These are phyloP conservation scores for Diaporthe destruens DNA, from an alignment of 2,329 filamentous ascomycete species.

Conservation along the genomic window DNA sequence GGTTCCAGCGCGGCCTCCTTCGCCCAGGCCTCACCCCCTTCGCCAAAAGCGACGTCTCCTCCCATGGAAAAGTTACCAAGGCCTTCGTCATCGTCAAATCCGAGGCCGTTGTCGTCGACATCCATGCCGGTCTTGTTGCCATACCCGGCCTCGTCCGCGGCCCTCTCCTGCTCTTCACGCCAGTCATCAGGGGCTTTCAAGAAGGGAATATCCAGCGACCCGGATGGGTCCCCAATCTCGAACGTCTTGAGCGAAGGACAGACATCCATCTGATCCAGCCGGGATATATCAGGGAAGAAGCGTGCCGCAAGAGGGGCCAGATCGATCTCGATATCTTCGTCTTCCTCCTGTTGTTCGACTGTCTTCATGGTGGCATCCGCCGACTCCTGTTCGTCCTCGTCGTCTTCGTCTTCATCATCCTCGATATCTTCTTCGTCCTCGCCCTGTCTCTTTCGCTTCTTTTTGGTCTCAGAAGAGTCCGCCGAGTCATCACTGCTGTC, in stretches of 20 bases:
- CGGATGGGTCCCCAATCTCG: conserved; percentile 87
- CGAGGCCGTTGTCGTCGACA: conserved; percentile 85
- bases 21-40: conserved; percentile 96
- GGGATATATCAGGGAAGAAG: conserved; percentile 86
- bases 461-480: conserved; percentile 61
- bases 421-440: conserved; percentile 54
- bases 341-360: conserved; percentile 60
- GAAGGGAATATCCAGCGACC: conserved; percentile 90
- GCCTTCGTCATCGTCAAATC: conserved; percentile 84
- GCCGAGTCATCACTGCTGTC: conserved; percentile 93
- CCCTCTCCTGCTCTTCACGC: conserved; percentile 77
- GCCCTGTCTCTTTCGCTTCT: conserved; percentile 49
- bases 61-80: conserved; percentile 79
- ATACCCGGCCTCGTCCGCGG: conserved; percentile 64
- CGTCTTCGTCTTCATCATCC: conserved; percentile 55
- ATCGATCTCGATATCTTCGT: conserved; percentile 81
- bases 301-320: conserved; percentile 78
- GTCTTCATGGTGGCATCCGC: conserved; percentile 55
- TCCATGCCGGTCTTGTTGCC: conserved; percentile 82
- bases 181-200: conserved; percentile 90
- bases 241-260: conserved; percentile 96
- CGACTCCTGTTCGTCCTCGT: conserved; percentile 53
- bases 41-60: conserved; percentile 86
- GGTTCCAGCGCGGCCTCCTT: conserved; percentile 88
- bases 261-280: conserved; percentile 87